Evolutionary conservation across 768 basidiomycete genomes (phyloP).

Genomic region (Collybiopsis confluens): DNA sequence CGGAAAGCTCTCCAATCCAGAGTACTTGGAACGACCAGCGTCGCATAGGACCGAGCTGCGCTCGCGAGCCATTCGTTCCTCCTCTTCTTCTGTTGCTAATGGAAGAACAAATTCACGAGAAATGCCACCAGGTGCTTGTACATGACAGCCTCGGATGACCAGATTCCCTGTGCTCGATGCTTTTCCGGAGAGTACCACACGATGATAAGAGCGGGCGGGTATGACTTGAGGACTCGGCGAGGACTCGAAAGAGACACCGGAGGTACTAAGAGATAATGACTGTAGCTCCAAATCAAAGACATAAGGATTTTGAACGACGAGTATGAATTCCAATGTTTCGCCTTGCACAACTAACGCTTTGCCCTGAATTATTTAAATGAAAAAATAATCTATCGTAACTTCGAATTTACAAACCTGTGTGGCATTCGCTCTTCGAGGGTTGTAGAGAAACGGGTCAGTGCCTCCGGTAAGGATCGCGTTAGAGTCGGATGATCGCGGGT

Average conservation of each 20-base stretch:
- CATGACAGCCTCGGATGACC: slow-evolving; percentile 70
- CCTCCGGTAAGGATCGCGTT: slow-evolving; percentile 52
- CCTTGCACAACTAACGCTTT: slow-evolving; percentile 73
- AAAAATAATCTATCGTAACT: neutral
- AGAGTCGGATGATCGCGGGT: slow-evolving; percentile 32
- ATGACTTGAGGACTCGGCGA: slow-evolving; percentile 59
- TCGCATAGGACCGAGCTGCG: slow-evolving; percentile 64
- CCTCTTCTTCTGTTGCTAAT: slow-evolving; percentile 66
- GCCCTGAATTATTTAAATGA: slow-evolving; percentile 28
- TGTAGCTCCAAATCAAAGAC: slow-evolving; percentile 89
- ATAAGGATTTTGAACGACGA: slow-evolving; percentile 89
- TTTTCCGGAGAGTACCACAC: slow-evolving; percentile 65
- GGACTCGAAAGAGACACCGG: slow-evolving; percentile 72
- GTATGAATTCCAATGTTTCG: slow-evolving; percentile 75
- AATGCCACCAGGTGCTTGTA: slow-evolving; percentile 72
- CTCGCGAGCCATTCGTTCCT: slow-evolving; percentile 50
- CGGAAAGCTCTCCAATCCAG: slow-evolving; percentile 67
- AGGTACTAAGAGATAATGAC: slow-evolving; percentile 76
- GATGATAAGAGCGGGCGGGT: slow-evolving; percentile 71
- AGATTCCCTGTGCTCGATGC: slow-evolving; percentile 65
- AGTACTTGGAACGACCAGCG: slow-evolving; percentile 64
- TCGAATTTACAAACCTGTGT: slow-evolving; percentile 44
- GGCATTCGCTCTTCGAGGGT: slow-evolving; percentile 65
- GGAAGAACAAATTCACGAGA: slow-evolving; percentile 75
- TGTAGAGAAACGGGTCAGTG: slow-evolving; percentile 86